Evolutionary conservation across 352 stramenopile genomes (phyloP), one percentile per base, ranked within the genome.

Genomic region (Pythium angustatum): DNA sequence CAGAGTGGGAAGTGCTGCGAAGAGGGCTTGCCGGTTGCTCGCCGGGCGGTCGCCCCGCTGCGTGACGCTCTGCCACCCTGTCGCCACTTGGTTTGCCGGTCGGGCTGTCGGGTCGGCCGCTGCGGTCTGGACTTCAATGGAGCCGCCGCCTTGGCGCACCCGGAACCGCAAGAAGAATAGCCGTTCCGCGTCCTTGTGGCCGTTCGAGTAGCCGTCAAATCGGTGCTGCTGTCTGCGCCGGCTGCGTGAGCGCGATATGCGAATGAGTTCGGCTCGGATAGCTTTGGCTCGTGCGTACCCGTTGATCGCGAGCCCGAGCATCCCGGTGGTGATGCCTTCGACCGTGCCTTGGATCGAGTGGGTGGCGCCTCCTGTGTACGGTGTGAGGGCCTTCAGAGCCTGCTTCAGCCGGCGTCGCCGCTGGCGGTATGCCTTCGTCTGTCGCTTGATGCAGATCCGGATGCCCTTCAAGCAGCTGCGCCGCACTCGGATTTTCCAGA

Each of bases 151-250:
- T 36, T 64, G 45, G 17, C 31, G 41, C 1, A 40, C 24, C 5
- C 7, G 14, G 27, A 58, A 65, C 14, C 58, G 9, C 5, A n/a
- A 3, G 24, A 58, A 58, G 24, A 65, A 65, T 1, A 33, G 22
- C 1, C 58, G 34, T 17, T 66, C 58, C 1, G 48, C 26, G 28
- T 44, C 58, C 1, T 24, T 8, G 4, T 44, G 14, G 26, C 58
- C 26, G 14, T 24, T 26, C 2, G 49, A 19, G 48, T 58, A 38
- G 0, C 17, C 21, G 17, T 22, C 45, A 19, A 34, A 36, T 2
- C 47, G 31, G 5, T 26, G 2, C 1, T 11, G 50, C 10, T 26
- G 28, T 24, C 9, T 36, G 17, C 1, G 44, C 40, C 7, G 5
- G 26, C 1, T 31, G 14, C 1, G 28, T 26, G n/a, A n/a, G n/a